Evolutionary conservation across 148 eudicot species (phyloP), one percentile per base, ranked within the genome.

Genomic region (Oxyria digyna): DNA sequence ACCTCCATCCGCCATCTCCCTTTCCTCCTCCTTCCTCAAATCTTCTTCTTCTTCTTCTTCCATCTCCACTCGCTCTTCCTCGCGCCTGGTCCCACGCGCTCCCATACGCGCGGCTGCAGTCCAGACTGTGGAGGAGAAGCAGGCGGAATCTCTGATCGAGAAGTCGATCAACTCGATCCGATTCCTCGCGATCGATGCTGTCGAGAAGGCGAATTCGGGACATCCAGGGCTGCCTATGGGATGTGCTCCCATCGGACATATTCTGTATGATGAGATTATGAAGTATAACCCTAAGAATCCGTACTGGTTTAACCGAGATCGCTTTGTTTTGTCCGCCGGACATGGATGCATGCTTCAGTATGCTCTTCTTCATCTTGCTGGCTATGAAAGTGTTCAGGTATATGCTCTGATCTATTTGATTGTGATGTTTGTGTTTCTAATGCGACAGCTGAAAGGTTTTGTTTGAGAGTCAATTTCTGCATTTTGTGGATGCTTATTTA

Each of bases 161-260:
- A 83, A 86, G 23, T 88, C 95, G 15, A 81, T 94, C 37, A 90
- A 94, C 66, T 77, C 98, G 17, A 90, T 94, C 43, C 76, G 96
- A 12, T 94, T 94, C 68, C 57, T 94, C 42, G 87, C 98, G 9
- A 81, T 90, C 32, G 98, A 94, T 79, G 98, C 98, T 1, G 97
- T 94, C 10, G 98, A 94, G 75, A 94, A 94, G 84, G 97, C 98
- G 24, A 94, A 94, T 55, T 90, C 95, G 59, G 97, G 98, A n/a
- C 98, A 94, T 73, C 98, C 98, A 41, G 98, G 98, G 40, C 49
- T 90, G 57, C 97, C 98, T 72, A 94, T 94, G 97, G 98, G 98
- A 0, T 94, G 98, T 69, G 98, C 97, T 15, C 98, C 98, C 33
- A 86, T 94, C 89, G 98, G 92, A 23, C 97, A 94, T 42, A 78